Evolutionary conservation across 1,284 basidiomycete species (phyloP).

Genomic region (Cryptococcus floricola): DNA sequence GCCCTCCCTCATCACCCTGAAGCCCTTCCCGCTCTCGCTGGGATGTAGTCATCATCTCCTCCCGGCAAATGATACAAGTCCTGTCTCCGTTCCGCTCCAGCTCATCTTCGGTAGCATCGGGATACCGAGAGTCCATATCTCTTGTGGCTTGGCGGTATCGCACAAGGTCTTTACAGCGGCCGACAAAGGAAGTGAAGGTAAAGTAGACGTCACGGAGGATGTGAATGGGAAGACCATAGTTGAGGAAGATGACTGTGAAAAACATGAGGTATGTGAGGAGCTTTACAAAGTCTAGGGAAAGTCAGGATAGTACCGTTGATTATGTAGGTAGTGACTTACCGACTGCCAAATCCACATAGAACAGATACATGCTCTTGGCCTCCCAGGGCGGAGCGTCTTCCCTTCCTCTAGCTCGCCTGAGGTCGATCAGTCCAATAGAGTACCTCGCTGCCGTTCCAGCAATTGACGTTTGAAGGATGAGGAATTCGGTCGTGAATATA

Average conservation of each 20-base stretch:
- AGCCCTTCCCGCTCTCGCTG: conserved; percentile 10
- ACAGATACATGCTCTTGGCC: conserved; percentile 93
- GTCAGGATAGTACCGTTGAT: neutral
- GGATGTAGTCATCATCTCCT: conserved; percentile 72
- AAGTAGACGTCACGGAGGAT: conserved; percentile 95
- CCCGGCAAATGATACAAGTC: conserved; percentile 98
- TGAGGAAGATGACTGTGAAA: conserved; percentile 85
- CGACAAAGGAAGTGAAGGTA: conserved; percentile 84
- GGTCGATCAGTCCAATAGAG: conserved; percentile 74
- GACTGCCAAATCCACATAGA: conserved; percentile 90
- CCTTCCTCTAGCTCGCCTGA: conserved; percentile 73
- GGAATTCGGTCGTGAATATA: conserved; percentile 92
- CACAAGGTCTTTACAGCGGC: conserved; percentile 77
- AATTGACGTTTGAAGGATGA: conserved; percentile 74
- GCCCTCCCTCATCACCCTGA: conserved; percentile 56
- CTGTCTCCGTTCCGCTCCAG: conserved; percentile 73
- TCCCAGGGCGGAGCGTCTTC: conserved; percentile 92
- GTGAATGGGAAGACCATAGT: conserved; percentile 94
- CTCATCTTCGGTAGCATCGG: conserved; percentile 85
- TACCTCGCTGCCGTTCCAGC: conserved; percentile 80
- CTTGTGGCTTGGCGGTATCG: conserved; percentile 90
- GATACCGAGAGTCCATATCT: conserved; percentile 96
- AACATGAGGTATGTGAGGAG: conserved; percentile 87
- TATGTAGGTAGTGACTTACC: conserved; percentile 54
- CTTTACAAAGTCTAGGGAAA: conserved; percentile 76